Evolutionary conservation across 2,329 filamentous ascomycete species (phyloP), one percentile per base, ranked within the genome.

Genomic region (Aureobasidium musti): DNA sequence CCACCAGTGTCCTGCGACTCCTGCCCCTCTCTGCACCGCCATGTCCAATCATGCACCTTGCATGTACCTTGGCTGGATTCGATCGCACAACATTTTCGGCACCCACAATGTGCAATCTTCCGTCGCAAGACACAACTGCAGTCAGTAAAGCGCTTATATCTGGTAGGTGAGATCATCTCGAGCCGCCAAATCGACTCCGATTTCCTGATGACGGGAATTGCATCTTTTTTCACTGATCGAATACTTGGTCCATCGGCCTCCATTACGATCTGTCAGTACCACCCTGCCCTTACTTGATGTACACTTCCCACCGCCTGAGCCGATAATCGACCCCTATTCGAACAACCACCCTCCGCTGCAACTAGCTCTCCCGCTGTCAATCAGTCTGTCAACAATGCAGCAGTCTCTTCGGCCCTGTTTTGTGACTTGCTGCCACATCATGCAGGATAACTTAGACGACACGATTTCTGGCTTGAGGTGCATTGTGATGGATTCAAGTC

Each of bases 301-400:
- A 28, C 5, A 5, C 5, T 33, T 5, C n/a, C 59, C 28, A 39
- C 13, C 39, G 10, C 19, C 41, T 41, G 57, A 49, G 28, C 28
- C 41, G 41, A 49, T 41, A 41, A 61, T 63, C 45, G 8, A 30
- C 59, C 33, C 59, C 45, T 50, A 37, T 33, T 49, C 33, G 28
- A 28, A 39, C 54, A n/a, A 3, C 14, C 45, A 30, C 33, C 33
- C 11, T 47, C 19, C n/a, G 41, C 59, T 63, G 59, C 59, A 63
- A 33, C 59, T 63, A 63, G 33, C 13, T 5, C n/a, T 41, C 33
- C 45, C 45, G 45, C 59, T 63, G 33, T 63, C 59, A 50, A 63
- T 39, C 21, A 37, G 23, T 26, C 45, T 63, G 59, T 63, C 59
- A 63, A 61, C 23, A 26, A 33, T 61, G 41, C 57, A 47, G 57